Evolutionary conservation across 208 protist genomes (phyloP), one percentile per base, ranked within the genome.

Genomic region (Crithidia brevicula): DNA sequence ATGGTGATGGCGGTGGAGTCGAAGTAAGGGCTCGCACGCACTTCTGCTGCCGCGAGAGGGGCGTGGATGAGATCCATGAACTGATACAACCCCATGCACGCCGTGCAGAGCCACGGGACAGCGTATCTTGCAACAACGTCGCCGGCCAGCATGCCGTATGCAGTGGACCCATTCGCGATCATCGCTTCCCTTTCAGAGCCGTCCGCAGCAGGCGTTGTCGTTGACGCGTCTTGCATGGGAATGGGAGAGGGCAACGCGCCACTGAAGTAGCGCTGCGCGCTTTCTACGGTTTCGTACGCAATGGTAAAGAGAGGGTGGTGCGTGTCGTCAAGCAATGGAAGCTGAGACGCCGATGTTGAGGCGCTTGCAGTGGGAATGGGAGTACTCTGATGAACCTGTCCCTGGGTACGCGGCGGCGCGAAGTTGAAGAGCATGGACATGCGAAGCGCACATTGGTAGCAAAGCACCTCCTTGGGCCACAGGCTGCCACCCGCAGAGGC

Each of bases 21-120:
- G 43, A 81, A 81, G 64, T 73, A 94, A 2, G 72, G 79, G 58
- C 84, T 93, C 6, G 45, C 68, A 1, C 91, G 91, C 69, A 96
- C 76, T 28, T 68, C 58, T 2, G 86, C 91, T 0, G 91, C 91
- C 40, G 81, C 72, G 43, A 62, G 43, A 2, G 91, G 91, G 2
- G 83, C 88, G 64, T 94, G 79, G 2, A 96, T 66, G 56, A 77
- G 68, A 68, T 93, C 87, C 30, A 96, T 74, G 67, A 96, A 96
- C 73, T 96, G 91, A 54, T 96, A 96, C 27, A 96, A 67, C 1
- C 91, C 91, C 49, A 85, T 77, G 66, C 91, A 96, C 13, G 87
- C 91, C 42, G 82, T 83, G 52, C 91, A 96, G 15, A 96, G 74
- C 72, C 68, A 82, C 23, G 77, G 42, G 11, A 86, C 67, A 23